These are phyloP conservation scores for Knufia fluminis DNA, from an alignment of 2,329 filamentous ascomycete genomes.

Conservation along the genomic window DNA sequence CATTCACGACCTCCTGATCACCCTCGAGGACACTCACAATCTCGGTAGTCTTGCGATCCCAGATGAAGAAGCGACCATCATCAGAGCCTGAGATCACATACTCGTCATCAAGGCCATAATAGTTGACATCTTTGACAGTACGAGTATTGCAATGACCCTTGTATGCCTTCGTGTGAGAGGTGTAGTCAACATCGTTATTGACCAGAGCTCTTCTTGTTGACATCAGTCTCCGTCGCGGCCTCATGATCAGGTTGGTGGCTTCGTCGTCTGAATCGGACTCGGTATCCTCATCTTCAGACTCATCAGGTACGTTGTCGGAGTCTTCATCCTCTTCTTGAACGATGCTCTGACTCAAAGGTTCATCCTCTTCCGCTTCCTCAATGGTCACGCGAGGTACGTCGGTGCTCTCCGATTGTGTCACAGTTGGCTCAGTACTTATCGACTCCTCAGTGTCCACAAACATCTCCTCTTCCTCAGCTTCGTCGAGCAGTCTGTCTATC, in stretches of 20 bases:
- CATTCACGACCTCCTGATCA: constrained; percentile 61
- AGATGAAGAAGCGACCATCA: constrained; percentile 59
- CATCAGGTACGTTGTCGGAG: constrained; percentile 39
- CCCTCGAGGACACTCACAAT: constrained; percentile 57
- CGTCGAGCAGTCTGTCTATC: constrained; percentile 22
- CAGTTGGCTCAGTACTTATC: not conserved
- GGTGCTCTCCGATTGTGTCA: constrained; percentile 5
- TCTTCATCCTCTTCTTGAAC: constrained; percentile 6
- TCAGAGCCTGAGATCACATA: constrained; percentile 61
- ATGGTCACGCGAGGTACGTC: constrained; percentile 9
- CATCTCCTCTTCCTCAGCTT: constrained; percentile 18
- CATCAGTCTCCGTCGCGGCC: constrained; percentile 21
- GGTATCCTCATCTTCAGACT: constrained; percentile 23
- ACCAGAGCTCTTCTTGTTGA: constrained; percentile 39
- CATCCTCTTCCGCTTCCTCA: constrained; percentile 28
- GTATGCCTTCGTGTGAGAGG: constrained; percentile 48
- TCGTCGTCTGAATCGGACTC: constrained; percentile 23
- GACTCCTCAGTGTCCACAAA: constrained; percentile 1
- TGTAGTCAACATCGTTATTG: constrained; percentile 46
- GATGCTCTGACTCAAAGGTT: not conserved
- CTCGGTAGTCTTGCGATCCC: constrained; percentile 53
- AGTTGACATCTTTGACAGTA: constrained; percentile 62
- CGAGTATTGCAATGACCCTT: constrained; percentile 57
- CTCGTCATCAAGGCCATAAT: constrained; percentile 57
- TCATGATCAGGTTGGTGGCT: constrained; percentile 10